Percentiles rank a stretch among this genome's conserved stretches.
Conservation (phyloP, 139 green algal genomes). For the Picochlorum sp. region DNA sequence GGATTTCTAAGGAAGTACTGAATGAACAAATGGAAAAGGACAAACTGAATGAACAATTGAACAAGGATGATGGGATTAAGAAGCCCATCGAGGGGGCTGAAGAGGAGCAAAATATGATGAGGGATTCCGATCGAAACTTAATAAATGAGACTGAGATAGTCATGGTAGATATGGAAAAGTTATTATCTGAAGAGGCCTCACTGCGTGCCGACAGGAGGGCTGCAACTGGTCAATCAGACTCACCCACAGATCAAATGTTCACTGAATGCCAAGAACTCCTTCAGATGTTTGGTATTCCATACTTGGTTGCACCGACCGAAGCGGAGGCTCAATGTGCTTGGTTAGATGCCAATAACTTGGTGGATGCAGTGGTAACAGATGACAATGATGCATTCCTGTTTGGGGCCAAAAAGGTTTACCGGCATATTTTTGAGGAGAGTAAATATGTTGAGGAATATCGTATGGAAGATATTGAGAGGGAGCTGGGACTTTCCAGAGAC, state of each 20-base stretch:
- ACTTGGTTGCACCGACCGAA: slow-evolving; percentile 89
- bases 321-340: slow-evolving; percentile 94
- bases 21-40: neutral
- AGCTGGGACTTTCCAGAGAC: slow-evolving; percentile 71
- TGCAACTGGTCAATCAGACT: slow-evolving; percentile 34
- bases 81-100: neutral
- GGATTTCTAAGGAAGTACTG: neutral
- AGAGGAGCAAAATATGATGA: too few species aligned
- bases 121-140: neutral
- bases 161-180: slow-evolving; percentile 20
- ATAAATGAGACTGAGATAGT: neutral
- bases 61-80: neutral
- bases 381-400: slow-evolving; percentile 99
- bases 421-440: slow-evolving; percentile 65
- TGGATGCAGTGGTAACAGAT: slow-evolving; percentile 96
- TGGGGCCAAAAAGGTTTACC: slow-evolving; percentile 77
- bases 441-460: slow-evolving; percentile 94
- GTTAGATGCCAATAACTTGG: slow-evolving; percentile 70
- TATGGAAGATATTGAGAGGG: slow-evolving; percentile 57
- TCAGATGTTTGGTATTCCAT: slow-evolving; percentile 93
- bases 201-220: slow-evolving; percentile 17
- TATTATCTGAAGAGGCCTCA: slow-evolving; percentile 24
- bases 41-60: neutral
- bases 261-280: slow-evolving; percentile 85
- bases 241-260: slow-evolving; percentile 69